Base-by-base conservation (phyloP, 164 flowering plant species). In the Warburgia ugandensis region DNA sequence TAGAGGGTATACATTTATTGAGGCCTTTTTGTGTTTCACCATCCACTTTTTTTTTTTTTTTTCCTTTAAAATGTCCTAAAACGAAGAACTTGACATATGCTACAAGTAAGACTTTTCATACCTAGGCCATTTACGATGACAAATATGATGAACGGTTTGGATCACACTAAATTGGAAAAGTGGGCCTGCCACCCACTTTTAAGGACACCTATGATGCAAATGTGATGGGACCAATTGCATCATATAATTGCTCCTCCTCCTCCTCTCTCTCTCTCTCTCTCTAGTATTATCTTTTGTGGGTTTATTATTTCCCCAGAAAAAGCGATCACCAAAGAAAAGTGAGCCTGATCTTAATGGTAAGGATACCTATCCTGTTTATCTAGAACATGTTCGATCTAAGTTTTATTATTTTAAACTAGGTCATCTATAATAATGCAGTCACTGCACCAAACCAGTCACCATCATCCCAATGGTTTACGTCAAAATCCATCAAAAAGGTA, bases 401-500 rank as follows among this genome's bases (percentile, higher is more conserved):
- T n/a, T 23, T 22, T 50, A 12, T 17, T 2, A 29, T 39, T 42
- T 33, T 27, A 25, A 44, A 13, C 45, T 58, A 23, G 45, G 33
- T 63, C 6, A 54, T 30, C 2, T 10, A 6, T 28, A 31, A 37
- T 54, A 47, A 40, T 54, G 16, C 6, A 27, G n/a, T 6, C 33
- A 13, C 4, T 64, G 61, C 79, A 86, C 95, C 73, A 51, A 62
- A 49, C 63, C 77, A 73, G 36, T 46, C 82, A 23, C 66, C 63
- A 46, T 50, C 95, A 42, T 74, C 86, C 45, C 53, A 55, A 49
- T 88, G 99, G 99, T 92, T 88, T 72, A 56, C 79, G 40, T 71
- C 96, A 26, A 87, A 77, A 51, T 84, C 95, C 33, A 44, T 73
- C 33, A 87, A 83, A 60, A 92, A 84, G 87, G 97, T 82, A 65